Conservation (phyloP, 495 filamentous ascomycete genomes). For the Letharia lupina region DNA sequence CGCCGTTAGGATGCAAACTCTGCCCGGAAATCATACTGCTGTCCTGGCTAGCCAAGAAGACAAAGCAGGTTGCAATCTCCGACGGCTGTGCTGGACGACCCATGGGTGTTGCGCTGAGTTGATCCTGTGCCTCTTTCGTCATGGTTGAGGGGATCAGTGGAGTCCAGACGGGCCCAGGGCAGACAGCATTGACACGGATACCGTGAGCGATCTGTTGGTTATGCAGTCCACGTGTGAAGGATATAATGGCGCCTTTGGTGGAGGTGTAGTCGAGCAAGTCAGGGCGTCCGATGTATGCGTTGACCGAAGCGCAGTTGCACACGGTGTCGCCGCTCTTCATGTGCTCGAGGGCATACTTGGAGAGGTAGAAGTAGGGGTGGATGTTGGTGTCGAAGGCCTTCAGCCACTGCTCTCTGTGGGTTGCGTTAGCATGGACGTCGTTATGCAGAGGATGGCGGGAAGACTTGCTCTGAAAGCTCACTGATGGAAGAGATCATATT, state of each 20-base stretch:
- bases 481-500: constrained; percentile 65
- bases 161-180: constrained; percentile 80
- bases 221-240: constrained; percentile 70
- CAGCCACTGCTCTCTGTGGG: constrained; percentile 62
- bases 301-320: constrained; percentile 77
- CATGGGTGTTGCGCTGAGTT: constrained; percentile 65
- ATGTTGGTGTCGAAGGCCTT: constrained; percentile 69
- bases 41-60: constrained; percentile 73
- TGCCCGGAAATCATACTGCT: constrained; percentile 58
- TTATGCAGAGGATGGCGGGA: constrained; percentile 8
- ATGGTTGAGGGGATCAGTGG: constrained; percentile 76
- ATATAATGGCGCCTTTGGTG: constrained; percentile 73
- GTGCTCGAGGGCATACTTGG: constrained; percentile 70
- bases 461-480: constrained; percentile 59
- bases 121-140: constrained; percentile 57
- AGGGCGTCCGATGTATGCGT: constrained; percentile 73
- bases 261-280: constrained; percentile 82
- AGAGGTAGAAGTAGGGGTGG: constrained; percentile 63
- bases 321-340: constrained; percentile 69
- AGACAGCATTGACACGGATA: constrained; percentile 74
- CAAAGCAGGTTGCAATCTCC: constrained; percentile 75
- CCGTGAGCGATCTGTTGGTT: constrained; percentile 66
- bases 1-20: constrained; percentile 62
- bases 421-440: constrained; percentile 10
- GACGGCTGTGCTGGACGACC: constrained; percentile 69